Percentiles rank a stretch among this genome's conserved stretches.
These are phyloP conservation scores for Ophiognomonia clavigignenti-juglandacearum DNA, from an alignment of 2,329 filamentous ascomycete species.

Conservation along the genomic window DNA sequence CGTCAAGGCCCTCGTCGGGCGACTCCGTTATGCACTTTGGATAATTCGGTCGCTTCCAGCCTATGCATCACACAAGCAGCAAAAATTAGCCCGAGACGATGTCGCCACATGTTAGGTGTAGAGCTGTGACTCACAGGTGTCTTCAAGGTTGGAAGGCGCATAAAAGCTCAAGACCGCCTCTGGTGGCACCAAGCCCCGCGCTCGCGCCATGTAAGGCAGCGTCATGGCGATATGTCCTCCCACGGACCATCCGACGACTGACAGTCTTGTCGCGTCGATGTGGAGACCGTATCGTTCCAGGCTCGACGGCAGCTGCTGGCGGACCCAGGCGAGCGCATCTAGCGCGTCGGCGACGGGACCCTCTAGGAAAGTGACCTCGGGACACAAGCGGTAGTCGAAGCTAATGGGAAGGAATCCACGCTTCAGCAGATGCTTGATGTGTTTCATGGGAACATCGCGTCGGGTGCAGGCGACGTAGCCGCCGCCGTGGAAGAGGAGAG, in stretches of 20 bases:
- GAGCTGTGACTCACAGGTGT: too few species aligned
- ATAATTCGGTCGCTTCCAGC: too few species aligned
- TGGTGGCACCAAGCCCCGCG: conserved; percentile 29
- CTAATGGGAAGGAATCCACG: conserved; percentile 40
- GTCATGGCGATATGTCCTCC: conserved; percentile 43
- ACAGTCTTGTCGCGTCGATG: conserved; percentile 27
- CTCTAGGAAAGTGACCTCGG: conserved; percentile 38
- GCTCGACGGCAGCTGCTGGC: conserved; percentile 22
- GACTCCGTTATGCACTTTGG: too few species aligned
- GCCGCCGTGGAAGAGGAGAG: conserved; percentile 41
- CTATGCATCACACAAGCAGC: too few species aligned
- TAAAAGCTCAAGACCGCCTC: conserved; percentile 42
- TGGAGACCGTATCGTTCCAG: conserved; percentile 13
- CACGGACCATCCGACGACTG: conserved; percentile 43
- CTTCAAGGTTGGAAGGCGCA: conserved; percentile 16
- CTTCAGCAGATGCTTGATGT: conserved; percentile 32
- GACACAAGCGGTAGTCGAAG: conserved; percentile 46
- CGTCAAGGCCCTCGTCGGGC: too few species aligned
- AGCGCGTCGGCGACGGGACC: conserved; percentile 41
- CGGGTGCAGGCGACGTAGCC: conserved; percentile 35
- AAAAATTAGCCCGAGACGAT: too few species aligned
- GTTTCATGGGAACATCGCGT: conserved; percentile 30
- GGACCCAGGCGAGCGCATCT: conserved; percentile 31
- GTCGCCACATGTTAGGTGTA: too few species aligned
- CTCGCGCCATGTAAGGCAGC: conserved; percentile 30